Conservation (phyloP, 208 protist species). For the Acanthamoeba royreba region DNA sequence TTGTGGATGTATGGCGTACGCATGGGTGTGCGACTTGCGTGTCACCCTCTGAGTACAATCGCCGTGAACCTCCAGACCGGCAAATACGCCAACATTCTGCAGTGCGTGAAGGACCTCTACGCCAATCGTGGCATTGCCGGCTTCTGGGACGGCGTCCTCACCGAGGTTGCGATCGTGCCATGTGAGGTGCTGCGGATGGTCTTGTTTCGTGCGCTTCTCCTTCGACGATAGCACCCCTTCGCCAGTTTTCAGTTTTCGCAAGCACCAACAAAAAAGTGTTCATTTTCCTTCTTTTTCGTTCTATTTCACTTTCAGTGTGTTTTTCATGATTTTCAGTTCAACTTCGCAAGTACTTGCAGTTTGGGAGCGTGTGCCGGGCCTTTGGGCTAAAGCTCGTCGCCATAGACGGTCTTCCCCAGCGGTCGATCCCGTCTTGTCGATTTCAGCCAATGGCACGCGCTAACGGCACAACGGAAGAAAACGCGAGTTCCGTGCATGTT, state of each 20-base stretch:
- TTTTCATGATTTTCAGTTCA: no score
- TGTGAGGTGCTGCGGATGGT: not conserved
- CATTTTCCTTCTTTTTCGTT: not conserved
- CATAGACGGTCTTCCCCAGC: no score
- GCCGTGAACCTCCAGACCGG: not conserved
- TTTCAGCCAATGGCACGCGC: no score
- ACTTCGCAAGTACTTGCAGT: no score
- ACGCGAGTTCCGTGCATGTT: no score
- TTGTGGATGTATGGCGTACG: not conserved
- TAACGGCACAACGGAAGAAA: no score
- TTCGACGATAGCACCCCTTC: no score
- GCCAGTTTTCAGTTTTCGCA: no score
- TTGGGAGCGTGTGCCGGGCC: no score
- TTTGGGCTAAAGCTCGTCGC: not conserved
- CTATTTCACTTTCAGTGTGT: not conserved
- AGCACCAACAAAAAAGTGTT: not conserved
- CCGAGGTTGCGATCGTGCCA: not conserved
- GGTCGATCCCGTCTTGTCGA: no score
- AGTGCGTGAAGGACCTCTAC: not conserved
- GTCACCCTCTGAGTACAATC: not conserved
- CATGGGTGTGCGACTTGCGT: not conserved
- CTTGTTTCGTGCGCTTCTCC: not conserved
- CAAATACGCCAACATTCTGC: not conserved
- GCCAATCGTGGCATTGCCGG: not conserved
- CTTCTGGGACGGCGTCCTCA: not conserved